These are phyloP conservation scores for Phytomonas francai DNA, from an alignment of 208 protist genomes.

Conservation along the genomic window DNA sequence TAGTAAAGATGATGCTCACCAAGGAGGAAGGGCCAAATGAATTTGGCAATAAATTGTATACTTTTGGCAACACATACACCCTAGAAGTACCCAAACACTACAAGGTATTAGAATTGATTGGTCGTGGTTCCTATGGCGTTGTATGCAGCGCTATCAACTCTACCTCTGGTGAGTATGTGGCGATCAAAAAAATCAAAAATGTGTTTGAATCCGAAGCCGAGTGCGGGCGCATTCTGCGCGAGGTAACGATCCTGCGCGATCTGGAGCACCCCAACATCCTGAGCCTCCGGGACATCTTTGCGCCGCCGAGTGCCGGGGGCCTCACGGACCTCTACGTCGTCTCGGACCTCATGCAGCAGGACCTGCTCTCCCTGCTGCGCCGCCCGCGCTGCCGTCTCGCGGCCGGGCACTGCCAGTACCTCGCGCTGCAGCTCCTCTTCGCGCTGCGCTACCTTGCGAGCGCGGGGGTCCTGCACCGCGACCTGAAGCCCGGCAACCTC, in stretches of 20 bases:
- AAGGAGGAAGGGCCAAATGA: slow-evolving; percentile 51
- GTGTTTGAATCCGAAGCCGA: slow-evolving; percentile 93
- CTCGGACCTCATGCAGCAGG: slow-evolving; percentile 89
- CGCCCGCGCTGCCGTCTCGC: slow-evolving; percentile 28
- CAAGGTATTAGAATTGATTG: slow-evolving; percentile 64
- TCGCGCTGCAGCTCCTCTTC: slow-evolving; percentile 93
- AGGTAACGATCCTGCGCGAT: slow-evolving; percentile 68
- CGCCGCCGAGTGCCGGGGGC: slow-evolving; percentile 20
- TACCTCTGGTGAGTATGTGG: slow-evolving; percentile 75
- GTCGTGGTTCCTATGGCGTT: slow-evolving; percentile 85
- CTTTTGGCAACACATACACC: slow-evolving; percentile 42
- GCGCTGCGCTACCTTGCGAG: slow-evolving; percentile 95
- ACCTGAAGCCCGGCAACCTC: slow-evolving; percentile 94
- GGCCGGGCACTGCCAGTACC: slow-evolving; percentile 89
- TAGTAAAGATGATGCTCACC: slow-evolving; percentile 51
- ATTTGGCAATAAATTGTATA: slow-evolving; percentile 65
- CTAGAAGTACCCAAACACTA: slow-evolving; percentile 70
- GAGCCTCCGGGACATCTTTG: slow-evolving; percentile 63
- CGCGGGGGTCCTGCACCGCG: slow-evolving; percentile 93
- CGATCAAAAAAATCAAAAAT: slow-evolving; percentile 97
- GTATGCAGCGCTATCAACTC: slow-evolving; percentile 75
- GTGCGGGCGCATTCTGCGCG: slow-evolving; percentile 72
- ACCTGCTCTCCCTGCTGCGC: slow-evolving; percentile 84
- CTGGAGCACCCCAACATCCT: slow-evolving; percentile 81
- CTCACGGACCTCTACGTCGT: slow-evolving; percentile 85